Evolutionary conservation across 2,329 filamentous ascomycete species (phyloP).

Genomic region (Cordyceps javanica): DNA sequence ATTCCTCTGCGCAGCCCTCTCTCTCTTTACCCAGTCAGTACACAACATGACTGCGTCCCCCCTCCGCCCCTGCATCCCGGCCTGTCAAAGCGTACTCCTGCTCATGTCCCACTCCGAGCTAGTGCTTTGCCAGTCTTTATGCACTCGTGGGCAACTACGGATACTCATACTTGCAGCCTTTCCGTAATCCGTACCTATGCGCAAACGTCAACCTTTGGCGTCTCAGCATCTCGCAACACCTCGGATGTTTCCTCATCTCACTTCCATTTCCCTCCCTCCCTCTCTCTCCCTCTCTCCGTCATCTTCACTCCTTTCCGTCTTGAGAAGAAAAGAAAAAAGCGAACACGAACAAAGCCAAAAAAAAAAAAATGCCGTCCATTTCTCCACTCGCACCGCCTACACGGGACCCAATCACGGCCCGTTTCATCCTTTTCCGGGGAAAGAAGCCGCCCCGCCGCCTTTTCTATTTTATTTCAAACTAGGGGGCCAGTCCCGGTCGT

Average conservation of each 20-base stretch:
- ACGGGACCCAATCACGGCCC: conserved; percentile 20
- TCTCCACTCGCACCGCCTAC: conserved; percentile 10
- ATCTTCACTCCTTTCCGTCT: too few species aligned
- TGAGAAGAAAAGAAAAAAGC: background rate
- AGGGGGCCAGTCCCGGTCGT: too few species aligned
- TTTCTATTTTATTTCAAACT: background rate
- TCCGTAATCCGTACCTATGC: background rate
- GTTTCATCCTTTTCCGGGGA: conserved; percentile 23
- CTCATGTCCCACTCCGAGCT: conserved; percentile 1
- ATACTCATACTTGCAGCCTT: background rate
- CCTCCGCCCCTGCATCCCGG: background rate
- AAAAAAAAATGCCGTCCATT: background rate
- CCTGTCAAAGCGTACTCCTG: background rate
- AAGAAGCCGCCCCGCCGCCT: conserved; percentile 14
- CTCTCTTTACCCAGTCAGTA: background rate
- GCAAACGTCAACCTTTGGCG: too few species aligned
- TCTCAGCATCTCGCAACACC: too few species aligned
- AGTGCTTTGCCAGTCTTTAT: too few species aligned
- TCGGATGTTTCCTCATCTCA: too few species aligned
- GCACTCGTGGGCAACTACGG: too few species aligned
- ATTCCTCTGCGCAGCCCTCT: too few species aligned
- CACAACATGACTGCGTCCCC: background rate
- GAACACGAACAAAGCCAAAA: too few species aligned
- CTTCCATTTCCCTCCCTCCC: too few species aligned
- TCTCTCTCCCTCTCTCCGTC: too few species aligned